These are phyloP conservation scores for Thalassiosira exigua DNA, from an alignment of 352 stramenopile species.

Conservation along the genomic window DNA sequence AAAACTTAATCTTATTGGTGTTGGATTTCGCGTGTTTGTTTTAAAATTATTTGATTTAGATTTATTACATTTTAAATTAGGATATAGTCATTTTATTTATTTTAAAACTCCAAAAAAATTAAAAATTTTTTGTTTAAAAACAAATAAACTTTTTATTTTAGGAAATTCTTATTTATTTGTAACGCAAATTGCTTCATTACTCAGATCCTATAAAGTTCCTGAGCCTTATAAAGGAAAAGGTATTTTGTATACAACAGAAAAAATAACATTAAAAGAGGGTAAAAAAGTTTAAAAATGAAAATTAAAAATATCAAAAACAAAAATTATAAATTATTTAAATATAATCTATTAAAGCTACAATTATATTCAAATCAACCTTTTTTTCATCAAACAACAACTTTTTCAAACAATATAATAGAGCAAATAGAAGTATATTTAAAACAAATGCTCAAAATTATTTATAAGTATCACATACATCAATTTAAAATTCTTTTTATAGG, in stretches of 20 bases:
- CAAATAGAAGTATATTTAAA: constrained; percentile 29
- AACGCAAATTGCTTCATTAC: constrained; percentile 49
- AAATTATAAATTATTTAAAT: constrained; percentile 5
- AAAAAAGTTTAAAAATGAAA: constrained; percentile 69
- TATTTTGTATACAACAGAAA: constrained; percentile 34
- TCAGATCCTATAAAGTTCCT: constrained; percentile 56
- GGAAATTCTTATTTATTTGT: constrained; percentile 43
- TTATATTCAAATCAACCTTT: constrained; percentile 20
- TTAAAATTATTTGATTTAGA: neutral
- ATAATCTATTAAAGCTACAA: constrained; percentile 37
- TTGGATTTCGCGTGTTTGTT: constrained; percentile 21
- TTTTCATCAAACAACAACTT: constrained; percentile 33
- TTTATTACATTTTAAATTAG: constrained; percentile 32
- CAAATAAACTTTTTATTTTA: constrained; percentile 33
- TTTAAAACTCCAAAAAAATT: constrained; percentile 26
- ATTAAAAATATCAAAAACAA: constrained; percentile 29
- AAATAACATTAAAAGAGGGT: constrained; percentile 29
- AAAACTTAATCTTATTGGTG: constrained; percentile 34
- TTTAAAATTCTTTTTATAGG: constrained; percentile 28
- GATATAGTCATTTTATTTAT: constrained; percentile 35
- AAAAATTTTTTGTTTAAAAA: constrained; percentile 20
- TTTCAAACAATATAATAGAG: constrained; percentile 16
- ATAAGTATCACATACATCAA: constrained; percentile 27
- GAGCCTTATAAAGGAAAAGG: constrained; percentile 64
- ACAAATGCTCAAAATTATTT: constrained; percentile 36